A percentile compares a stretch with the other conserved stretches of the same genome.
Evolutionary conservation across 495 filamentous ascomycete species (phyloP).

Genomic region (Penicillium canariense): DNA sequence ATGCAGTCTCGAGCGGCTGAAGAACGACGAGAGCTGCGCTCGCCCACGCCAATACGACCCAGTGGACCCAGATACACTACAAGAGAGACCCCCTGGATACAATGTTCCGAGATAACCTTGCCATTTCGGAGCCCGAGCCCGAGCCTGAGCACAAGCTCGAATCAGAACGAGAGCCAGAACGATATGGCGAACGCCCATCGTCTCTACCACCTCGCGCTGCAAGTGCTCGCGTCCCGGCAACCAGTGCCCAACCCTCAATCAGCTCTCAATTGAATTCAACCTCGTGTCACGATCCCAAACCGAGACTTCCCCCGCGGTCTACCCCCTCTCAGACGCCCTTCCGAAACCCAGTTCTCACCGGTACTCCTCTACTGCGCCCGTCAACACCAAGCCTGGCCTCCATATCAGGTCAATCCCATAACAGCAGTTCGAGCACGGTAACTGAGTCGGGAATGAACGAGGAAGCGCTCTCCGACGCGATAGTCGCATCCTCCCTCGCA

Average conservation of each 20-base stretch:
- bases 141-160: too few relatives aligned
- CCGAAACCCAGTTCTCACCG: conserved; percentile 13
- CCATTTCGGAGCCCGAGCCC: conserved; percentile 9
- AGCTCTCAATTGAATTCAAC: conserved; percentile 13
- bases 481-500: conserved; percentile 81
- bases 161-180: conserved; percentile 1
- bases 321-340: conserved; percentile 12
- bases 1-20: conserved; percentile 12
- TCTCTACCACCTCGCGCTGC: conserved; percentile 13
- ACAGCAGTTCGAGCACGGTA: conserved; percentile 29
- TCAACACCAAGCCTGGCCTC: conserved; percentile 31
- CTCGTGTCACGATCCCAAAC: conserved; percentile 20
- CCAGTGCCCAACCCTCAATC: conserved; percentile 21
- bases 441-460: conserved; percentile 37
- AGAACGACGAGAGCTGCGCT: conserved; percentile 14
- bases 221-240: conserved; percentile 5
- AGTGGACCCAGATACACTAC: conserved; percentile 8
- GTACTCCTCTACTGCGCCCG: conserved; percentile 17
- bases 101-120: conserved; percentile 16
- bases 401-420: conserved; percentile 25
- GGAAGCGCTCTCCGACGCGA: conserved; percentile 66
- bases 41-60: conserved; percentile 19
- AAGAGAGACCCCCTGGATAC: conserved; percentile 6
- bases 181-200: conserved; percentile 4
- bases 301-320: conserved; percentile 31